Percentiles rank a stretch among this genome's conserved stretches.
phyloP scores from a whole-genome alignment of 306 rosid genomes.

The Sindora glabra region DNA sequence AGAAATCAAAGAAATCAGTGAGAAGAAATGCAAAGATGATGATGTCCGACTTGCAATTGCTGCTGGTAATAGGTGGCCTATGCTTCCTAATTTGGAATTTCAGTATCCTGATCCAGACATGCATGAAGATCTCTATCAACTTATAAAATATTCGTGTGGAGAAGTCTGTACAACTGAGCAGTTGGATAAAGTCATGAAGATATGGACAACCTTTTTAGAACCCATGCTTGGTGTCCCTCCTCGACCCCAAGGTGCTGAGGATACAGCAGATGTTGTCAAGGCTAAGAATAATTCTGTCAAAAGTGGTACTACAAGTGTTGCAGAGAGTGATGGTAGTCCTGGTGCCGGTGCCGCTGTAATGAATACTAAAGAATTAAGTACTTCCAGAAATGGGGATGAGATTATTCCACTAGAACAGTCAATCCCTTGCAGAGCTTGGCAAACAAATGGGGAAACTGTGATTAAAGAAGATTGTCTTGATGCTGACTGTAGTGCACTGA shows the following conservation, averaged over 20 bases:
- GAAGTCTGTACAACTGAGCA: slow-evolving; percentile 93
- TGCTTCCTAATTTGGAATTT: slow-evolving; percentile 86
- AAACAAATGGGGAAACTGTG: slow-evolving; percentile 54
- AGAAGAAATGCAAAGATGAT: slow-evolving; percentile 93
- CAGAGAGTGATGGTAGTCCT: slow-evolving; percentile 69
- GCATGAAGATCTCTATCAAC: slow-evolving; percentile 95
- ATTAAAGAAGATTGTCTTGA: slow-evolving; percentile 58
- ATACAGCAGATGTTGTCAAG: slow-evolving; percentile 82
- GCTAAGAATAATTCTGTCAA: slow-evolving; percentile 44
- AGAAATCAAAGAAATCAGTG: slow-evolving; percentile 95
- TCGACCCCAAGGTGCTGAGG: slow-evolving; percentile 82
- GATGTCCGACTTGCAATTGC: slow-evolving; percentile 93
- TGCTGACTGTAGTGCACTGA: slow-evolving; percentile 34
- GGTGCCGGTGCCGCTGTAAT: slow-evolving; percentile 40
- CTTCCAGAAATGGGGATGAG: slow-evolving; percentile 65
- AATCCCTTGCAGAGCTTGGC: slow-evolving; percentile 66
- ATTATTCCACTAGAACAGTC: slow-evolving; percentile 66
- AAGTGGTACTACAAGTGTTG: slow-evolving; percentile 39
- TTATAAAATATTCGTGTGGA: slow-evolving; percentile 86
- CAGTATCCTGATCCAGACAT: slow-evolving; percentile 74
- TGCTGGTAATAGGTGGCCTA: slow-evolving; percentile 88
- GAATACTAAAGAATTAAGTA: slow-evolving; percentile 47
- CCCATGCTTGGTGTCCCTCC: slow-evolving; percentile 87
- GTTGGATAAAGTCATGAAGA: slow-evolving; percentile 88
- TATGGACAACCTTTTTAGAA: slow-evolving; percentile 93